phyloP scores from a whole-genome alignment of 257 asterid genomes.

The Schizonepeta tenuifolia region DNA sequence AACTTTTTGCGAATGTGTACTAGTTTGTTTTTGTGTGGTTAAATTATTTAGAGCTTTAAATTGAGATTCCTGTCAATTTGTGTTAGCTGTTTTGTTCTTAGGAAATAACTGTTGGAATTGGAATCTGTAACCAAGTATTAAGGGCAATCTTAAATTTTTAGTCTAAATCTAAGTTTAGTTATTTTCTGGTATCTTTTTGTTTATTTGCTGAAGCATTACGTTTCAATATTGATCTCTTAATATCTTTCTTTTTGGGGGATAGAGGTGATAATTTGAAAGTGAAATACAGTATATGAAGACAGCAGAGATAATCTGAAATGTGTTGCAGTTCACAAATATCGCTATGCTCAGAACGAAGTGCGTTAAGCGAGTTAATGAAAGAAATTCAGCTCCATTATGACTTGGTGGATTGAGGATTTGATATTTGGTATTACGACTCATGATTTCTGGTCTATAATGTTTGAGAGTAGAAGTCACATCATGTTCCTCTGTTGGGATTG shows the following conservation, averaged over 20 bases:
- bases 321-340: too few relatives aligned
- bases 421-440: constrained; percentile 2
- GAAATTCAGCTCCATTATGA: neutral
- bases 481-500: neutral
- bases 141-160: neutral
- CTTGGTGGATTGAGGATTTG: constrained; percentile 13
- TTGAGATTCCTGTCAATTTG: constrained; percentile 4
- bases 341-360: too few relatives aligned
- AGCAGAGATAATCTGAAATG: too few relatives aligned
- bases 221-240: neutral
- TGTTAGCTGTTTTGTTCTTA: constrained; percentile 5
- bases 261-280: neutral
- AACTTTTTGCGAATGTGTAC: too few relatives aligned
- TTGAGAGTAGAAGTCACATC: neutral
- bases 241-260: neutral
- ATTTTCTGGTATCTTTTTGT: neutral
- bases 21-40: neutral
- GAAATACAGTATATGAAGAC: neutral
- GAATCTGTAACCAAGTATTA: neutral
- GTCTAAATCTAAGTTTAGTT: neutral
- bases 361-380: too few relatives aligned
- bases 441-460: constrained; percentile 29
- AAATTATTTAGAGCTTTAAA: neutral
- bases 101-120: constrained; percentile 6
- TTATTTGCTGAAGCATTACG: neutral